Percentiles rank a stretch among this genome's conserved stretches.
These are phyloP conservation scores for Aspergillus sp. DNA, from an alignment of 2,329 filamentous ascomycete genomes.

Conservation along the genomic window DNA sequence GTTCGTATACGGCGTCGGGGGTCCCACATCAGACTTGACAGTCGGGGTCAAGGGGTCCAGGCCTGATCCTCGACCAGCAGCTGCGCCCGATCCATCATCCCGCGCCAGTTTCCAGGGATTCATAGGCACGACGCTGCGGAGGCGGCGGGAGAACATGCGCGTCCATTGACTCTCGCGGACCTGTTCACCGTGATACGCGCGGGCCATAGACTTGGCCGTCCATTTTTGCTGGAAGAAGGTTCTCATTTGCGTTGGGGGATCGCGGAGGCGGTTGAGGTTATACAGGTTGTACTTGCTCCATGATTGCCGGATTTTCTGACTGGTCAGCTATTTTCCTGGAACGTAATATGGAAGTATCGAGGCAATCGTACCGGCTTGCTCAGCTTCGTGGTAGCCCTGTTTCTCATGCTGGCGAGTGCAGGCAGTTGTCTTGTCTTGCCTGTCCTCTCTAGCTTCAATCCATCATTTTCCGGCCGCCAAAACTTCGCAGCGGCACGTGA, in stretches of 20 bases:
- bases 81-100: conserved; percentile 79
- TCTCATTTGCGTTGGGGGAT: conserved; percentile 45
- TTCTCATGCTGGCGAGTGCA: conserved; percentile 40
- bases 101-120: conserved; percentile 74
- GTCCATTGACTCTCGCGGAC: conserved; percentile 91
- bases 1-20: conserved; percentile 81
- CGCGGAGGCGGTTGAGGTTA: conserved; percentile 66
- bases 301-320: conserved; percentile 86
- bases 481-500: conserved; percentile 35
- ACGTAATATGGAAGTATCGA: background rate
- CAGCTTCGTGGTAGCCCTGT: conserved; percentile 44
- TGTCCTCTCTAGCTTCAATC: conserved; percentile 8
- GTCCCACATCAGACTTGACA: background rate
- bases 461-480: conserved; percentile 26
- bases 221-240: conserved; percentile 99
- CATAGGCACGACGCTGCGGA: conserved; percentile 84
- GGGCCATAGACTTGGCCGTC: conserved; percentile 77
- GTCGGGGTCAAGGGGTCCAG: conserved; percentile 34
- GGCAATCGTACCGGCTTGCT: conserved; percentile 35
- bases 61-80: conserved; percentile 80
- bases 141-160: conserved; percentile 81
- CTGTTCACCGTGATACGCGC: conserved; percentile 92
- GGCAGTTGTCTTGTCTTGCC: conserved; percentile 8
- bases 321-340: background rate
- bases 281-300: conserved; percentile 98